A percentile compares a stretch with the other conserved stretches of the same genome.
These are phyloP conservation scores for Penicillium egyptiacum DNA, from an alignment of 495 filamentous ascomycete species.

Conservation along the genomic window DNA sequence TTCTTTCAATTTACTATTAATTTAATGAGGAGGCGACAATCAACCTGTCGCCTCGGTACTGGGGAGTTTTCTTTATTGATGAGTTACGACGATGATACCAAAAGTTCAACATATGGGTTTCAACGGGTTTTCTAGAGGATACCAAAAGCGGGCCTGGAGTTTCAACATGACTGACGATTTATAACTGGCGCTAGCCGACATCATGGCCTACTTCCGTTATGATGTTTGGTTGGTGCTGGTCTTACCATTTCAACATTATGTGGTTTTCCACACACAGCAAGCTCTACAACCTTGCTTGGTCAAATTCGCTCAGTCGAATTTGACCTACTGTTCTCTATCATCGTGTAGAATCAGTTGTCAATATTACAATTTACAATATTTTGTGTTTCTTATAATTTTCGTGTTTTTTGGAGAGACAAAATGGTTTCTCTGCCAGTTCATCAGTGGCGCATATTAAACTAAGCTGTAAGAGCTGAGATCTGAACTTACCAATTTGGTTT, in stretches of 20 bases:
- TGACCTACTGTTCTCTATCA: conserved; percentile 27
- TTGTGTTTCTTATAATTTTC: background rate
- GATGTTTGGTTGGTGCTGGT: conserved; percentile 41
- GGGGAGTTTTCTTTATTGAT: conserved; percentile 40
- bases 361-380: conserved; percentile 17
- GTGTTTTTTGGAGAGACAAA: too few relatives aligned
- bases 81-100: conserved; percentile 55
- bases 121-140: conserved; percentile 46
- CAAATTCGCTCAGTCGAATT: conserved; percentile 18
- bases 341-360: conserved; percentile 33
- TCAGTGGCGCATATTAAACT: too few relatives aligned
- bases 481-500: too few relatives aligned
- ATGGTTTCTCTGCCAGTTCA: too few relatives aligned
- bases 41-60: conserved; percentile 45
- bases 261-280: conserved; percentile 21
- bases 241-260: conserved; percentile 36
- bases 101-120: conserved; percentile 54
- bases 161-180: conserved; percentile 62
- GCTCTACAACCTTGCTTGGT: conserved; percentile 21
- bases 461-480: too few relatives aligned
- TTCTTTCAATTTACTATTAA: conserved; percentile 23
- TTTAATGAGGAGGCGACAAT: conserved; percentile 41
- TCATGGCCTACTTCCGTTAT: conserved; percentile 1
- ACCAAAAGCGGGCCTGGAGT: conserved; percentile 50
- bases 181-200: conserved; percentile 44